phyloP scores from a whole-genome alignment of 139 green algal species.

The Closterium sp. region DNA sequence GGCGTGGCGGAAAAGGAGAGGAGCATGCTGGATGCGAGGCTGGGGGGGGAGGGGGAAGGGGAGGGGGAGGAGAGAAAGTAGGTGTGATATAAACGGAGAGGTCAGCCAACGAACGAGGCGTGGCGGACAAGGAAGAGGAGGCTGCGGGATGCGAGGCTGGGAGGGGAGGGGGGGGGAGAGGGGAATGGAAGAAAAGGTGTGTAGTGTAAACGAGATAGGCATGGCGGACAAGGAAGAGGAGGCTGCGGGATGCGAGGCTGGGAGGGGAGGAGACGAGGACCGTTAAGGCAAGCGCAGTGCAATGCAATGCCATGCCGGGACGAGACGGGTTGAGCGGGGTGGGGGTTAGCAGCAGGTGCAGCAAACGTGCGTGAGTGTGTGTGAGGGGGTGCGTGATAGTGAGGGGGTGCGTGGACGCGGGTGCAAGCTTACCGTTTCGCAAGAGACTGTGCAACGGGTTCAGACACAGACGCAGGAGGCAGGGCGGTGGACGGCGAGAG shows the following conservation, averaged over 20 bases:
- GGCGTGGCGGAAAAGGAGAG: neutral
- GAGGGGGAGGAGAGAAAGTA: neutral
- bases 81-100: neutral
- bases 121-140: neutral
- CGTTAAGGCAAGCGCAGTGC: no score
- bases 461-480: neutral
- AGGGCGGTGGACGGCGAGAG: neutral
- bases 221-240: neutral
- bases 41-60: neutral
- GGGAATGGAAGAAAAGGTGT: neutral
- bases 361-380: no score
- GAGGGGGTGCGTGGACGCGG: neutral
- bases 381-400: no score
- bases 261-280: neutral
- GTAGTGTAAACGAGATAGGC: constrained; percentile 1
- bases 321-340: no score
- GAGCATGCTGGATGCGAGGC: neutral
- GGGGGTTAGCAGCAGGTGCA: no score
- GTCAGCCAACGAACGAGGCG: neutral
- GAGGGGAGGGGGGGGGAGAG: neutral
- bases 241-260: neutral
- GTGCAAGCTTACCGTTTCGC: neutral
- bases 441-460: constrained; percentile 4
- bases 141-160: neutral
- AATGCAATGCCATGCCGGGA: no score